Evolutionary conservation across 768 basidiomycete species (phyloP), one percentile per base, ranked within the genome.

Genomic region (Lactarius sp.): DNA sequence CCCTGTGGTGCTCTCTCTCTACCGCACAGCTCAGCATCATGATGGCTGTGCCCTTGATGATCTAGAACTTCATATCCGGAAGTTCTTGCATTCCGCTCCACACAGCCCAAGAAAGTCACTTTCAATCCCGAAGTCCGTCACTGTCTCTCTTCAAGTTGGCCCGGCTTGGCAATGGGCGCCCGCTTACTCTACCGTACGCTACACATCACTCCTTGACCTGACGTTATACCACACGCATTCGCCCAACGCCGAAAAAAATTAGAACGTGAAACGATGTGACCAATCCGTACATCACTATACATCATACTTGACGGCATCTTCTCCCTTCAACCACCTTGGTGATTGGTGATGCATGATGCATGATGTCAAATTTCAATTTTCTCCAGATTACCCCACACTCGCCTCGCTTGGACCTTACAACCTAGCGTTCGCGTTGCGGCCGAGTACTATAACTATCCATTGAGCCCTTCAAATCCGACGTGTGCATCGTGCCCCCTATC

Each of bases 261-360:
- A 27, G 27, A 27, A 52, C 51, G 3, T 36, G 41, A 54, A 39
- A 31, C 42, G 13, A 10, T 18, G 22, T 46, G 50, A 16, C 41
- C 33, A 34, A 7, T 31, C 6, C 33, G 46, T 53, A 53, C 53
- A 55, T 53, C 51, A 56, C 6, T 18, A 44, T 53, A 53, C 37
- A 61, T 56, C 60, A 55, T 34, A 20, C 49, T 20, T 62, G 13
- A 62, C 55, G 61, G 61, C 61, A 62, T 27, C 16, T 52, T 56
- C 37, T 51, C 54, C 4, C 20, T 33, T 41, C 46, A 7, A 14
- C 42, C n/a, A 20, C 41, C 27, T 22, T 27, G 27, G 27, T 27
- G 27, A 27, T 33, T 14, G 46, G 7, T 50, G 33, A 36, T 46
- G 52, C 0, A 6, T 36, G 44, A 44, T 13, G 53, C 20, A 36